Base-by-base conservation (phyloP, 176 grass and related monocot species). In the Pontederia paniculata region DNA sequence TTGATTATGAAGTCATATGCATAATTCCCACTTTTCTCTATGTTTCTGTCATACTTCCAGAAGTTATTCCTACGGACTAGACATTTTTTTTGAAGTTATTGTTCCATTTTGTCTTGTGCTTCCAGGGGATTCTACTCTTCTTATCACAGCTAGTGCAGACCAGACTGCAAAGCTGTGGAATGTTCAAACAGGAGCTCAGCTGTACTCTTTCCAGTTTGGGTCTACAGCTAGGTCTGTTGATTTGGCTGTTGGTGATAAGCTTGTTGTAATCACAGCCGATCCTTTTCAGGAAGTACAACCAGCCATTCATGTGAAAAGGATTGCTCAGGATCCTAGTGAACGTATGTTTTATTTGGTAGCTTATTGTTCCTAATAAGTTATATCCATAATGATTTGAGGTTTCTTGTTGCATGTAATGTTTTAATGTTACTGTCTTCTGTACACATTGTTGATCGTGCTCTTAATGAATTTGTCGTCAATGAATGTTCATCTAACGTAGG, bases 121-220 rank as follows among this genome's bases (percentile, higher is more conserved):
- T 43, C 12, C 44, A 83, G 80, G 74, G 14, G 86, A 97, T 62
- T 97, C 93, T 12, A 67, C 66, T 11, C 82, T 55, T 46, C 80
- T 97, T 42, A 55, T 97, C 44, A 97, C 93, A 0, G 86, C 60
- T 4, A 87, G 82, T 77, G 86, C 93, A 12, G 86, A 90, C 49
- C 82, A 87, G 77, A 88, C 77, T 4, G 83, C 77, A 45, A 97
- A 90, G 48, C 74, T 97, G 54, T 97, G 93, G 93, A 80, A 90
- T 44, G 86, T 97, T 11, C 72, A 75, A 68, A 81, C 80, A 2
- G 83, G 93, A 9, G 52, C 46, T 28, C 86, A 88, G 64, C 77
- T 98, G 8, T 91, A 81, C 74, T 62, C 86, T 45, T 98, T 91
- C 51, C 70, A 70, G 9, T 88, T 98, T 66, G 81, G 82, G 48